Evolutionary conservation across 2,329 filamentous ascomycete genomes (phyloP), one percentile per base, ranked within the genome.

Genomic region (Fusarium sp.): DNA sequence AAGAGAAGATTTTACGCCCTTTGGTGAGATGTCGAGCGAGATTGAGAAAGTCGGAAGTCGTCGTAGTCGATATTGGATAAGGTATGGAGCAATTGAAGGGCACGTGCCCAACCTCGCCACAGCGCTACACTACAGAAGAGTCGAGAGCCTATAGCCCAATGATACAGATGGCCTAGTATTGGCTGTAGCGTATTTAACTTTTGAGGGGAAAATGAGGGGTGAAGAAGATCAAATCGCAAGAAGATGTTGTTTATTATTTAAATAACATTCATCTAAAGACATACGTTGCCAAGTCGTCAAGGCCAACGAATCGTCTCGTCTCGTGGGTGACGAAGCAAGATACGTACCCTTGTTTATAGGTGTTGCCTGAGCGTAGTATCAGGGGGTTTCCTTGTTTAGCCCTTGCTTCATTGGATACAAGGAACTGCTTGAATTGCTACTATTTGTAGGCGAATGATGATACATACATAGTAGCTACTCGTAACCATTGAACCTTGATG

Each of bases 71-170:
- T 29, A 29, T 29, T 29, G 27, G 27, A 29, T 29, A 25, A 51
- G 47, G 32, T 40, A 63, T 50, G 46, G 43, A 63, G 61, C 42
- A 53, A 40, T 49, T 32, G 47, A 44, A 55, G 52, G 42, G 68
- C 68, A 71, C 68, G 68, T 71, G 68, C 68, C 51, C 68, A 65
- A 54, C 29, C 55, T 69, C 64, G 68, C 68, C 68, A 71, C 68
- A 57, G 43, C 54, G 53, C 25, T 40, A 63, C 58, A 34, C 16
- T 38, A 53, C 50, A 38, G 20, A 14, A 34, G 22, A 27, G 24
- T n/a, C 34, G 10, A 52, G 20, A 51, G 22, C 25, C 55, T 52
- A 61, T 22, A 53, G 34, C 34, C 14, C 25, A 42, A 22, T 52
- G 50, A 42, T 38, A 49, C 50, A 51, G 42, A 32, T 42, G 32